phyloP scores from a whole-genome alignment of 2,329 filamentous ascomycete species.

The Tolypocladium sp. region DNA sequence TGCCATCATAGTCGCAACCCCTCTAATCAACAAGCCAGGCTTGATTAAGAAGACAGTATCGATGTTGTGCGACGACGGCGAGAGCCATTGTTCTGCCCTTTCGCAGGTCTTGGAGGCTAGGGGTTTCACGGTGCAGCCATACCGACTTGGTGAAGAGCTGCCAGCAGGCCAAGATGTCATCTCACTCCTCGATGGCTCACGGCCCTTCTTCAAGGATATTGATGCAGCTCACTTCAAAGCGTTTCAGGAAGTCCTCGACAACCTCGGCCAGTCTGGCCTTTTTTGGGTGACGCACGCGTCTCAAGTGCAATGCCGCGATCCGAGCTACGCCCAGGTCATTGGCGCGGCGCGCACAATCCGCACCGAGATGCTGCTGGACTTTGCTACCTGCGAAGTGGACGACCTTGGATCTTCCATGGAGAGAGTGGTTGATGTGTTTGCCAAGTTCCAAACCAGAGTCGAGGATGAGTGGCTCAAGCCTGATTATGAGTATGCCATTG shows the following conservation, averaged over 20 bases:
- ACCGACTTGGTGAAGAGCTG: background rate
- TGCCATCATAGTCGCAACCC: background rate
- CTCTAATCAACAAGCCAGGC: background rate
- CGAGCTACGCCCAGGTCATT: conserved; percentile 13
- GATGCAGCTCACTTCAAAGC: background rate
- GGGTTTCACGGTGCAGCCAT: background rate
- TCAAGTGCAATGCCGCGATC: conserved; percentile 16
- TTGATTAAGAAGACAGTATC: no score
- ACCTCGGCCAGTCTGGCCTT: background rate
- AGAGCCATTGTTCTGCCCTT: background rate
- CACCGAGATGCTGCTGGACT: conserved; percentile 12
- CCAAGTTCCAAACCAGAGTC: background rate
- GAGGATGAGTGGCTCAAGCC: background rate
- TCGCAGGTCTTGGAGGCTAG: background rate
- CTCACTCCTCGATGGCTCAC: conserved; percentile 7
- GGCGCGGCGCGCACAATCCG: conserved; percentile 17
- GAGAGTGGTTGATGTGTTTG: background rate
- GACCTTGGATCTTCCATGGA: background rate
- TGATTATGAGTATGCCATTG: conserved; percentile 1
- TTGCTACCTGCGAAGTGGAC: conserved; percentile 18
- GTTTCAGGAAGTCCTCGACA: background rate
- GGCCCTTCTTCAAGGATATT: conserved; percentile 3
- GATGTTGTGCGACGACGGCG: no score
- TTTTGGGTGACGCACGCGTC: conserved; percentile 19
- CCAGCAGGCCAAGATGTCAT: background rate